Evolutionary conservation across 2,329 filamentous ascomycete genomes (phyloP).

Genomic region (Zelopaecilomyces penicillatus): DNA sequence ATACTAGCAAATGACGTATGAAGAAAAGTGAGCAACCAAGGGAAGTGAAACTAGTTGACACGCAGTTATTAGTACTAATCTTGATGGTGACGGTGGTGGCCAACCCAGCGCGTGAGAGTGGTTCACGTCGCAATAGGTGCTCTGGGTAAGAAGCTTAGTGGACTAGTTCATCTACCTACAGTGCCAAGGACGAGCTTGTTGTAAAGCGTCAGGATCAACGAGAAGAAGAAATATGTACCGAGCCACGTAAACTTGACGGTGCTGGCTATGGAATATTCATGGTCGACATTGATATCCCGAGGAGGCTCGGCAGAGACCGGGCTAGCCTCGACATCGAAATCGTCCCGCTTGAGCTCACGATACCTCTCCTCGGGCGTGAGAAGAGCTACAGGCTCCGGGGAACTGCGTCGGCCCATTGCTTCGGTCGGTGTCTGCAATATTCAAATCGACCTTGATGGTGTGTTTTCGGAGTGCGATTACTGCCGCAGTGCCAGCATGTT

Average conservation of each 20-base stretch:
- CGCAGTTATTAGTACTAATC: no score
- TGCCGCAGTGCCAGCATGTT: no score
- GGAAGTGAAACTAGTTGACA: constrained; percentile 43
- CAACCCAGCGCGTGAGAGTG: neutral
- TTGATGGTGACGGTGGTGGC: no score
- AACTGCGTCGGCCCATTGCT: constrained; percentile 24
- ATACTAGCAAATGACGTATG: constrained; percentile 49
- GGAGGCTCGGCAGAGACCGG: constrained; percentile 19
- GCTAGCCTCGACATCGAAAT: constrained; percentile 25
- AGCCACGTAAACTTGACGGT: constrained; percentile 42
- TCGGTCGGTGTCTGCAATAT: no score
- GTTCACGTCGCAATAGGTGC: no score
- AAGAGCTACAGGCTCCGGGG: constrained; percentile 23
- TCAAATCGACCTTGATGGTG: neutral
- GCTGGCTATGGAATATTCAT: constrained; percentile 36
- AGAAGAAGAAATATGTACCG: constrained; percentile 43
- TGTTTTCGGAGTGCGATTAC: neutral
- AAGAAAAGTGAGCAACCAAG: constrained; percentile 52
- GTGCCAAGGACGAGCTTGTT: constrained; percentile 50
- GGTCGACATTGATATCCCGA: constrained; percentile 29
- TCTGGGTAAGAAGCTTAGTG: no score
- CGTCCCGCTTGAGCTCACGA: constrained; percentile 18
- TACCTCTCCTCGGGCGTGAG: constrained; percentile 24
- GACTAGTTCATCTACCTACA: constrained; percentile 22
- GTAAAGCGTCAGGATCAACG: constrained; percentile 43